Conservation (phyloP, 306 rosid genomes). For the Hippophae tibetana region DNA sequence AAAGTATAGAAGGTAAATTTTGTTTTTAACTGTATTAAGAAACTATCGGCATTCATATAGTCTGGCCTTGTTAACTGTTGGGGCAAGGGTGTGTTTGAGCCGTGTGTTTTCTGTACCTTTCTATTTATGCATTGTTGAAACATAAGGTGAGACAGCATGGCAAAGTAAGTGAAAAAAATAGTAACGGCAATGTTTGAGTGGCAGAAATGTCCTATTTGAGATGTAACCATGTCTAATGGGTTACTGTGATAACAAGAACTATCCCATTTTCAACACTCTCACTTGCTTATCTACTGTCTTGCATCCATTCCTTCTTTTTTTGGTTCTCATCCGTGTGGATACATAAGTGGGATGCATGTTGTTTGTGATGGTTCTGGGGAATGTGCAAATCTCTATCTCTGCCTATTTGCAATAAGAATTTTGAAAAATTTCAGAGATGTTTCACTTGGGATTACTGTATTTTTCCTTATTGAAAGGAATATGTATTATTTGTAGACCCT, state of each 20-base stretch:
- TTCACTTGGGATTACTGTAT: no score
- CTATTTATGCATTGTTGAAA: neutral
- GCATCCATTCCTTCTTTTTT: neutral
- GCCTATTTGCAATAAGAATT: no score
- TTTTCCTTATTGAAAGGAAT: no score
- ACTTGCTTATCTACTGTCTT: no score
- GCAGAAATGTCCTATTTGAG: neutral
- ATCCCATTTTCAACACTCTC: neutral
- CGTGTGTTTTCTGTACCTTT: no score
- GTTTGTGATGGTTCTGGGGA: no score
- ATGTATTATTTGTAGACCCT: no score
- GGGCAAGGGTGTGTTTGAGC: neutral
- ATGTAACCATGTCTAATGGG: neutral
- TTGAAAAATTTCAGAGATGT: no score
- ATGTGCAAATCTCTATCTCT: no score
- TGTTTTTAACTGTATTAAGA: conserved; percentile 4
- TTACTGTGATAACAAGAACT: neutral
- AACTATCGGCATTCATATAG: neutral
- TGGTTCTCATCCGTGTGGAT: neutral
- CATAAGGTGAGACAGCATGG: neutral
- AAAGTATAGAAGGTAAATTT: conserved; percentile 42
- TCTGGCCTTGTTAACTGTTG: neutral
- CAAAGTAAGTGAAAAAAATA: neutral
- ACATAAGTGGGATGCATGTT: no score
- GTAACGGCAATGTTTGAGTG: neutral